Conservation (phyloP, 2,329 filamentous ascomycete species). For the Volutella citrinella region DNA sequence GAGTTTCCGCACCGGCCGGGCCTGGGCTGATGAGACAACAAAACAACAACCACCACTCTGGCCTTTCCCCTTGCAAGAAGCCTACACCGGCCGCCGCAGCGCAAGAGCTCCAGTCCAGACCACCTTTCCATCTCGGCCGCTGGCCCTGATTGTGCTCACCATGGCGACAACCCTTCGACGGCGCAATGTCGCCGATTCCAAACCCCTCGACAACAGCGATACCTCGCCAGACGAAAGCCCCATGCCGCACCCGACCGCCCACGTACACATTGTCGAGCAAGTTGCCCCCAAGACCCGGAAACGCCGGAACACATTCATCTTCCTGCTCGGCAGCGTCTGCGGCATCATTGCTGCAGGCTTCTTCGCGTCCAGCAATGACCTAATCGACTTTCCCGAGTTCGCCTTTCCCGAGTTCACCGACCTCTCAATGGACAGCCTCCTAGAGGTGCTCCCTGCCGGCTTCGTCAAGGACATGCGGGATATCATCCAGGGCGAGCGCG, state of each 20-base stretch:
- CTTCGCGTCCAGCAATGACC: conserved; percentile 84
- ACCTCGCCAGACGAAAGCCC: conserved; percentile 26
- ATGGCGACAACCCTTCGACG: conserved; percentile 35
- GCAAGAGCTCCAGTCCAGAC: no score
- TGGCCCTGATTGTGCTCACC: conserved; percentile 5
- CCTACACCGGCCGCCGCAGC: no score
- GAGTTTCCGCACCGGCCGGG: no score
- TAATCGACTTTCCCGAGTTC: conserved; percentile 75
- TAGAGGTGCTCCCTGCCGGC: conserved; percentile 84
- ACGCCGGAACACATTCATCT: conserved; percentile 76
- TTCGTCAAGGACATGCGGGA: conserved; percentile 84
- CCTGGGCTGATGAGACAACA: no score
- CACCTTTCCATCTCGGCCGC: no score
- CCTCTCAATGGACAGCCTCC: conserved; percentile 77
- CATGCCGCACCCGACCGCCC: conserved; percentile 23
- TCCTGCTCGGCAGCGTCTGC: conserved; percentile 83
- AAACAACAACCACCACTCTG: no score
- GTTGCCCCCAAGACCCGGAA: conserved; percentile 56
- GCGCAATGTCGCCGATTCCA: conserved; percentile 25
- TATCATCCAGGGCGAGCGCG: conserved; percentile 81
- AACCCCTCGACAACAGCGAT: conserved; percentile 17
- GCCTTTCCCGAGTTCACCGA: conserved; percentile 65
- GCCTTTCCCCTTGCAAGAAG: no score
- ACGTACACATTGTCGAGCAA: conserved; percentile 43
- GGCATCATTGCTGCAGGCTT: conserved; percentile 86